Evolutionary conservation across 2,329 filamentous ascomycete genomes (phyloP).

Genomic region (Colletotrichum sp.): DNA sequence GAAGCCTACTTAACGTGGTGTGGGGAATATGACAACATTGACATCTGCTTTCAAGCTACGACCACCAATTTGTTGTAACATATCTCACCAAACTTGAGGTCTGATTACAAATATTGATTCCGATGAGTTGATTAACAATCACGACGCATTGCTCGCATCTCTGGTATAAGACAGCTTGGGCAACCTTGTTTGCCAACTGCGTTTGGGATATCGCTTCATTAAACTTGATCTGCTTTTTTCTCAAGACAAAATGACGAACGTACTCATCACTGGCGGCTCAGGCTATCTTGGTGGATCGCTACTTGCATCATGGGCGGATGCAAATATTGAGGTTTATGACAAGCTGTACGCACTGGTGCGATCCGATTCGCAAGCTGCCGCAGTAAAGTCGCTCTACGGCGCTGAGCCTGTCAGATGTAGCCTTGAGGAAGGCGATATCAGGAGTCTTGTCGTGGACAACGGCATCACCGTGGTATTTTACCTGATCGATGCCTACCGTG

Average conservation of each 20-base stretch:
- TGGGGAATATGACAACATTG: neutral
- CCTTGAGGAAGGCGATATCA: neutral
- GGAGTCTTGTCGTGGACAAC: neutral
- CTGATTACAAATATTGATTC: neutral
- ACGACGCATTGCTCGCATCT: neutral
- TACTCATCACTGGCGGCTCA: neutral
- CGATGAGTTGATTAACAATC: neutral
- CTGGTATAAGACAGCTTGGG: neutral
- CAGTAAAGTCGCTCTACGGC: neutral
- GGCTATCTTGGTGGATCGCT: neutral
- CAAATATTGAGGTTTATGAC: neutral
- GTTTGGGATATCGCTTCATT: accelerated
- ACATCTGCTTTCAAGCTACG: neutral
- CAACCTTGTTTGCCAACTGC: neutral
- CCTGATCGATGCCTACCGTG: neutral
- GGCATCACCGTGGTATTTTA: neutral
- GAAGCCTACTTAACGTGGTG: neutral
- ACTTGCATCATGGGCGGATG: neutral
- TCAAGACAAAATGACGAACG: neutral
- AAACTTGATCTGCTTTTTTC: neutral
- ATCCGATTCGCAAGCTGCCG: neutral
- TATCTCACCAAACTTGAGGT: neutral
- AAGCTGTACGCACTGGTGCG: neutral
- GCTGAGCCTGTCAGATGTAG: neutral
- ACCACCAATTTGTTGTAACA: neutral